Evolutionary conservation across 2,329 filamentous ascomycete genomes (phyloP).

Genomic region (Botrytis squamosa): DNA sequence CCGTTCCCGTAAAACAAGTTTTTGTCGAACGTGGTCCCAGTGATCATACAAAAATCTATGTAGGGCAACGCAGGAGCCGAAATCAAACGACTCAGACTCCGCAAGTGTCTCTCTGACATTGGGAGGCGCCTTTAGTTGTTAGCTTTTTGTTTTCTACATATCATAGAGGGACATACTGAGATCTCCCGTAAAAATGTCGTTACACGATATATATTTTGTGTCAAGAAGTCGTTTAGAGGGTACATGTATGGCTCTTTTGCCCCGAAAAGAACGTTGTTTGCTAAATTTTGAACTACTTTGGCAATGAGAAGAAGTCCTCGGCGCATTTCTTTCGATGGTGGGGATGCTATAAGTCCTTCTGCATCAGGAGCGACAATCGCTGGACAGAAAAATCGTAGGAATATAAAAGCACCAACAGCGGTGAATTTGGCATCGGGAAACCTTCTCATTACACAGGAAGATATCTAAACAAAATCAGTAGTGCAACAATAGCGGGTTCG

Average conservation of each 20-base stretch:
- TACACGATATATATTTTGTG: conserved; percentile 65
- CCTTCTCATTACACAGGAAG: conserved; percentile 58
- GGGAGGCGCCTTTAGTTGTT: conserved; percentile 46
- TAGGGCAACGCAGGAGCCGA: conserved; percentile 67
- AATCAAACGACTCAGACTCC: conserved; percentile 59
- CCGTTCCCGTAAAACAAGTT: conserved; percentile 58
- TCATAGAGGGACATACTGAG: conserved; percentile 49
- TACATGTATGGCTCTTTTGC: conserved; percentile 74
- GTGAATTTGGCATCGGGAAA: conserved; percentile 72
- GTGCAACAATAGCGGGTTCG: not conserved
- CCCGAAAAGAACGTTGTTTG: conserved; percentile 70
- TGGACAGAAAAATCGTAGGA: conserved; percentile 70
- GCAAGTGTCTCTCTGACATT: conserved; percentile 46
- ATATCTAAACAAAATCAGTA: conserved; percentile 48
- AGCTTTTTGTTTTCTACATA: conserved; percentile 17
- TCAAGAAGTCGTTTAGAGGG: conserved; percentile 66
- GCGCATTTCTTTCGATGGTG: conserved; percentile 67
- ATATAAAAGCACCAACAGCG: conserved; percentile 69
- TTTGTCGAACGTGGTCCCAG: conserved; percentile 68
- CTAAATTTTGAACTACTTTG: conserved; percentile 69
- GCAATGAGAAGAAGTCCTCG: conserved; percentile 67
- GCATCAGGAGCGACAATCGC: conserved; percentile 69
- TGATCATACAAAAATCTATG: conserved; percentile 70
- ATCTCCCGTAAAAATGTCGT: conserved; percentile 67
- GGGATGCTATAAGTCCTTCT: conserved; percentile 60